Conservation (phyloP, 805 yeast genomes). For the Metschnikowia henanensis region DNA sequence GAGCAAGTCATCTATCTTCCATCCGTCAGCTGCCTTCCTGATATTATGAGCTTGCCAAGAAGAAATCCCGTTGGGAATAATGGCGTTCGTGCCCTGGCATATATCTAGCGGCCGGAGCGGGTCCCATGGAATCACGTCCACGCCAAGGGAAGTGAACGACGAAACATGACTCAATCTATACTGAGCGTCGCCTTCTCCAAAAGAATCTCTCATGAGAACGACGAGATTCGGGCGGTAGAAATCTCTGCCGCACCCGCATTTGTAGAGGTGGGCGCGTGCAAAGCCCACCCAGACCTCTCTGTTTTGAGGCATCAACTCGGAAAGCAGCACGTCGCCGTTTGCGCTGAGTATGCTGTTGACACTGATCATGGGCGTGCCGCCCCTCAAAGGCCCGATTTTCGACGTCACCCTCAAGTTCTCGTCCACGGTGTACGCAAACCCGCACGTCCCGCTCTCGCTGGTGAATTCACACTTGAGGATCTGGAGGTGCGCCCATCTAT, state of each 20-base stretch:
- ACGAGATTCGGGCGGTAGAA: constrained; percentile 47
- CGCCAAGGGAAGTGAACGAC: constrained; percentile 32
- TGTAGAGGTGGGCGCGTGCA: constrained; percentile 42
- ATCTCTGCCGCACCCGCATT: constrained; percentile 45
- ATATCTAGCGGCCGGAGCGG: constrained; percentile 29
- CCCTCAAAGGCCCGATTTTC: constrained; percentile 22
- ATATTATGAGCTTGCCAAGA: constrained; percentile 31
- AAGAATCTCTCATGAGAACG: constrained; percentile 31
- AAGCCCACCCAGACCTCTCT: constrained; percentile 49
- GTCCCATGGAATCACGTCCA: constrained; percentile 36
- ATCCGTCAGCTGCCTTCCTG: constrained; percentile 3
- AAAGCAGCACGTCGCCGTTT: neutral
- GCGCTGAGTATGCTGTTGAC: constrained; percentile 6
- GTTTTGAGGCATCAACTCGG: constrained; percentile 19
- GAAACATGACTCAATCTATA: constrained; percentile 31
- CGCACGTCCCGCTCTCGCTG: constrained; percentile 27
- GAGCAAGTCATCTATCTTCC: constrained; percentile 25
- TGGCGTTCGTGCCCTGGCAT: constrained; percentile 38
- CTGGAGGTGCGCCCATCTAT: constrained; percentile 35
- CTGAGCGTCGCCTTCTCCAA: constrained; percentile 3
- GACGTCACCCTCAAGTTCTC: constrained; percentile 7
- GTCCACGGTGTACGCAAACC: constrained; percentile 8
- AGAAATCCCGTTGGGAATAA: constrained; percentile 47
- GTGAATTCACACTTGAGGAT: constrained; percentile 28
- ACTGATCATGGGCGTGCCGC: constrained; percentile 25